Evolutionary conservation across 2,329 filamentous ascomycete genomes (phyloP).

Genomic region (Hawksworthiomyces lignivorus): DNA sequence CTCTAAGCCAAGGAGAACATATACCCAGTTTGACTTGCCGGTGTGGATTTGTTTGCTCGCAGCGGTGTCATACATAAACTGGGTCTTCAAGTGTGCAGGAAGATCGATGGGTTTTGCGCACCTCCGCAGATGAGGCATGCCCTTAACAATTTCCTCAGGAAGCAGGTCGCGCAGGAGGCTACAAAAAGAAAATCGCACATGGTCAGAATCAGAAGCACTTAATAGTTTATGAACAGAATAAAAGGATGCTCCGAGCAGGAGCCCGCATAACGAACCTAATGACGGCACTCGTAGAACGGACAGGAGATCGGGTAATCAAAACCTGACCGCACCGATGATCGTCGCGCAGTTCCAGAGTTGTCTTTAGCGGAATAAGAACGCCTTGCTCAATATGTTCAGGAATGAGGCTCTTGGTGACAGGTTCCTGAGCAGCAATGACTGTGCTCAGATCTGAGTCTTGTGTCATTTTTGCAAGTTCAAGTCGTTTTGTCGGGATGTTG

Average conservation of each 20-base stretch:
- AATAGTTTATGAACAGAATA: not conserved
- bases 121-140: conserved; percentile 64
- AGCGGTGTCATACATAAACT: conserved; percentile 52
- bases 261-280: conserved; percentile 52
- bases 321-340: conserved; percentile 53
- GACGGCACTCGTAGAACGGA: conserved; percentile 63
- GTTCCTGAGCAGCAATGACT: conserved; percentile 23
- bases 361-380: conserved; percentile 56
- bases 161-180: conserved; percentile 50
- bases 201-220: not conserved
- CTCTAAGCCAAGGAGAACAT: conserved; percentile 47
- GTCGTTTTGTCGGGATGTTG: conserved; percentile 3
- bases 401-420: conserved; percentile 24
- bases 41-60: conserved; percentile 49
- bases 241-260: not conserved
- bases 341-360: conserved; percentile 54
- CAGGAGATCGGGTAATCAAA: conserved; percentile 65
- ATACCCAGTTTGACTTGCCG: conserved; percentile 53
- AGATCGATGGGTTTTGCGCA: conserved; percentile 66
- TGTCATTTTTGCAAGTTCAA: conserved; percentile 15
- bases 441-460: conserved; percentile 9
- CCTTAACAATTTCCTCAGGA: conserved; percentile 54
- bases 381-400: conserved; percentile 32
- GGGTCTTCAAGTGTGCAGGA: conserved; percentile 55
- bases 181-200: not conserved